Conservation (phyloP, 371 early-diverging fungal genomes). For the Apophysomyces elegans region DNA sequence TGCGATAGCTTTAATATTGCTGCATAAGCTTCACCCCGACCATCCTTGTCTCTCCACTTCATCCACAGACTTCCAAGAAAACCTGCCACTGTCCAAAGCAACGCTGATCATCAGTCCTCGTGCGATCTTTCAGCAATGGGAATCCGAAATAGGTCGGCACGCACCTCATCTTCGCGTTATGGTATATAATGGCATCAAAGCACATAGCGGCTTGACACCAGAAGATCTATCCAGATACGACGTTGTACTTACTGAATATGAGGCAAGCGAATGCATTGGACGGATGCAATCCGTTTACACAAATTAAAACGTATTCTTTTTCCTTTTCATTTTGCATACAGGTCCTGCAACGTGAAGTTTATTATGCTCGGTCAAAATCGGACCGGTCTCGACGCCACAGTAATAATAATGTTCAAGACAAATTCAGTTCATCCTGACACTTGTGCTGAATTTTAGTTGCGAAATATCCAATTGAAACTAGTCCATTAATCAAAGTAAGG, state of each 20-base stretch:
- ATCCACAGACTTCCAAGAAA: background rate
- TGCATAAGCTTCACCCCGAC: slow-evolving; percentile 28
- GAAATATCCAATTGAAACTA: slow-evolving; percentile 42
- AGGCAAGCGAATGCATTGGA: slow-evolving; percentile 21
- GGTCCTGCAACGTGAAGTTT: slow-evolving; percentile 57
- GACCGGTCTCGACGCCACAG: slow-evolving; percentile 36
- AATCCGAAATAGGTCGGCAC: slow-evolving; percentile 55
- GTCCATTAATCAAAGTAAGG: slow-evolving; percentile 51
- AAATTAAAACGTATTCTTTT: no score
- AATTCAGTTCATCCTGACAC: background rate
- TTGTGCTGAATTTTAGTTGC: slow-evolving; percentile 22
- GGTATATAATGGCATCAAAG: slow-evolving; percentile 35
- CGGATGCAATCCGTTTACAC: no score
- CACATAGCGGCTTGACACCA: slow-evolving; percentile 13
- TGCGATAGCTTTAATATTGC: slow-evolving; percentile 45
- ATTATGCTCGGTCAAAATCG: slow-evolving; percentile 37
- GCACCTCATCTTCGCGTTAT: slow-evolving; percentile 45
- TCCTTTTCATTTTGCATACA: slow-evolving; percentile 1
- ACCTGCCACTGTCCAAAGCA: slow-evolving; percentile 33
- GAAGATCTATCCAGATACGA: slow-evolving; percentile 49
- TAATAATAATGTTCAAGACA: slow-evolving; percentile 1
- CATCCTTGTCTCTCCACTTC: slow-evolving; percentile 9
- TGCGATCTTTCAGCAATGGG: slow-evolving; percentile 70
- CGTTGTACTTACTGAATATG: slow-evolving; percentile 64
- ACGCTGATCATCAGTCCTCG: slow-evolving; percentile 71